These are phyloP conservation scores for Blastocystis hominis DNA, from an alignment of 352 stramenopile species.

Conservation along the genomic window DNA sequence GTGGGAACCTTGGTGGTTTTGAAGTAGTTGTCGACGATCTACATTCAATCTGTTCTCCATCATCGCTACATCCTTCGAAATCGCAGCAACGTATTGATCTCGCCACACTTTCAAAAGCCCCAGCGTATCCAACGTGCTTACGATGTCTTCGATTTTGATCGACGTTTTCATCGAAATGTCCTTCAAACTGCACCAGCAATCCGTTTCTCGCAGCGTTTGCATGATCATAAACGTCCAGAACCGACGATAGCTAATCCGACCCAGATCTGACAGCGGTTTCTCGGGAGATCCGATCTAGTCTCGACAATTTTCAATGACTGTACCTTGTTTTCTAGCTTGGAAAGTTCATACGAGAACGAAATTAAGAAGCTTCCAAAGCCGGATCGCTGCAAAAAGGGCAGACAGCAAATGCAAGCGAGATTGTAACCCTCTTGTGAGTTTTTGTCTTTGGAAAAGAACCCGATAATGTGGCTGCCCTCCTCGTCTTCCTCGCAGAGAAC, in stretches of 20 bases:
- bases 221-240: constrained; percentile 96
- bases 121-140: constrained; percentile 88
- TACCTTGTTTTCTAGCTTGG: constrained; percentile 86
- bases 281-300: constrained; percentile 82
- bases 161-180: constrained; percentile 62
- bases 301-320: constrained; percentile 3
- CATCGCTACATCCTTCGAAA: constrained; percentile 81
- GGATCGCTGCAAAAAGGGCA: constrained; percentile 93
- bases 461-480: constrained; percentile 62
- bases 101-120: constrained; percentile 98
- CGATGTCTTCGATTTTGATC: constrained; percentile 93
- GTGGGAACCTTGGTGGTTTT: constrained; percentile 44
- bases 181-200: constrained; percentile 44
- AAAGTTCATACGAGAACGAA: constrained; percentile 94
- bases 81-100: constrained; percentile 90
- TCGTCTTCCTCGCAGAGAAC: constrained; percentile 86
- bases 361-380: constrained; percentile 99
- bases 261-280: constrained; percentile 95
- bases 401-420: constrained; percentile 96
- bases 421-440: constrained; percentile 94
- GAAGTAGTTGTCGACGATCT: constrained; percentile 65
- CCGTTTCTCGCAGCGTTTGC: constrained; percentile 79
- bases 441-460: constrained; percentile 99
- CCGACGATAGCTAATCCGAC: constrained; percentile 91
- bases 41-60: constrained; percentile 53